Evolutionary conservation across 768 basidiomycete species (phyloP).

Genomic region (Psilocybe tampanensis): DNA sequence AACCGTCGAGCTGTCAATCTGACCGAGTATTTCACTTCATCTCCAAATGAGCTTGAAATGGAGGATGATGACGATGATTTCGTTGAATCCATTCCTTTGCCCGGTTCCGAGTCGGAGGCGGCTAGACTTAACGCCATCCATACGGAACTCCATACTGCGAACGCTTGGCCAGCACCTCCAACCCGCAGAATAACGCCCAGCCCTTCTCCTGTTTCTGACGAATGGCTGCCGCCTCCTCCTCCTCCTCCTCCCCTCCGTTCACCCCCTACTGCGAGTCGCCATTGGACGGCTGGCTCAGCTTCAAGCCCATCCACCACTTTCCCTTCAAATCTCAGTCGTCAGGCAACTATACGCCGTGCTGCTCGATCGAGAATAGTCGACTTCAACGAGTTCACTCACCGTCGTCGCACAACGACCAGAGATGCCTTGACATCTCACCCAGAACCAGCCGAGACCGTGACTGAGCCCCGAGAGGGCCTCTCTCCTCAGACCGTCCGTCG

Average conservation of each 20-base stretch:
- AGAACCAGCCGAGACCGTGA: slow-evolving; percentile 29
- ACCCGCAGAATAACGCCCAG: slow-evolving; percentile 26
- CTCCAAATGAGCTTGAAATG: slow-evolving; percentile 61
- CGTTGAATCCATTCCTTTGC: slow-evolving; percentile 32
- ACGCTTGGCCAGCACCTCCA: slow-evolving; percentile 21
- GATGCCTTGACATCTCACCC: slow-evolving; percentile 31
- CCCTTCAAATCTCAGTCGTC: slow-evolving; percentile 46
- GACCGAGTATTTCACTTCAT: slow-evolving; percentile 50
- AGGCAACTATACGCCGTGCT: slow-evolving; percentile 63
- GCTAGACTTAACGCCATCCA: slow-evolving; percentile 60
- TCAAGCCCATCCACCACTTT: slow-evolving; percentile 11
- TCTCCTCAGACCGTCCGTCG: slow-evolving; percentile 35
- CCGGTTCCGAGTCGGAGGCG: slow-evolving; percentile 51
- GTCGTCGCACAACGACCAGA: slow-evolving; percentile 56
- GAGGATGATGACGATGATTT: slow-evolving; percentile 75
- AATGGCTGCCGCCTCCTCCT: slow-evolving; percentile 23
- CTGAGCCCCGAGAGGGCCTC: slow-evolving; percentile 28
- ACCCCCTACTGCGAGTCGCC: slow-evolving; percentile 27
- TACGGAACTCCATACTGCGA: slow-evolving; percentile 59
- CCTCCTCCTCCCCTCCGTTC: slow-evolving; percentile 21
- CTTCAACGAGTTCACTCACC: slow-evolving; percentile 72
- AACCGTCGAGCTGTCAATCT: slow-evolving; percentile 44
- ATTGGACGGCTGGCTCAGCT: slow-evolving; percentile 33
- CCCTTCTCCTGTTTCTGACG: slow-evolving; percentile 39
- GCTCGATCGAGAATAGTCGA: slow-evolving; percentile 57